A percentile compares a stretch with the other conserved stretches of the same genome.
Conservation (phyloP, 352 stramenopile genomes). For the Vaucheria bursata region DNA sequence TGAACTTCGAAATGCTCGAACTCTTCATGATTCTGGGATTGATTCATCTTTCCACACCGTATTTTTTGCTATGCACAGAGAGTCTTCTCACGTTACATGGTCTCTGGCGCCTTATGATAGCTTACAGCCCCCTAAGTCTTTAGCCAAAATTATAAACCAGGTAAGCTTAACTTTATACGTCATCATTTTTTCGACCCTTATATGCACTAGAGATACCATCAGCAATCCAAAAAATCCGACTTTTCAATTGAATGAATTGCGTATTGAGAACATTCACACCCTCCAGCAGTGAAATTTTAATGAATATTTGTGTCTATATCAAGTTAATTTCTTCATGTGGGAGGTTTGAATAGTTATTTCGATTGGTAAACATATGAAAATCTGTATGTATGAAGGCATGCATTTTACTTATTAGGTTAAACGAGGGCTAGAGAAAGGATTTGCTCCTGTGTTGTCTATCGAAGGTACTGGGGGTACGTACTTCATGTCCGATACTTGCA, state of each 20-base stretch:
- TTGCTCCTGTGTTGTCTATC: constrained; percentile 37
- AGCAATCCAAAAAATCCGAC: too few species aligned
- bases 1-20: constrained; percentile 35
- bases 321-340: background rate
- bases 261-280: too few species aligned
- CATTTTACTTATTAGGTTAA: too few species aligned
- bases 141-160: constrained; percentile 23
- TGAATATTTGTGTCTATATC: too few species aligned
- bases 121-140: constrained; percentile 24
- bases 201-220: too few species aligned
- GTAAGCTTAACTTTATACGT: too few species aligned
- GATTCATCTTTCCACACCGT: constrained; percentile 33
- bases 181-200: background rate
- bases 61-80: constrained; percentile 23
- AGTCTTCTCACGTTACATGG: background rate
- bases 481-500: constrained; percentile 85
- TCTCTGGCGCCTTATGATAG: constrained; percentile 11
- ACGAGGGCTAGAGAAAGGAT: constrained; percentile 36
- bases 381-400: too few species aligned
- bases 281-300: too few species aligned
- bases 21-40: constrained; percentile 40
- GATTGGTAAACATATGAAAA: too few species aligned
- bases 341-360: too few species aligned
- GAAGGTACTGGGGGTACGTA: constrained; percentile 96
- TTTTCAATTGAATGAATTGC: too few species aligned